Conservation (phyloP, 805 yeast genomes). For the Suhomyces sp. region DNA sequence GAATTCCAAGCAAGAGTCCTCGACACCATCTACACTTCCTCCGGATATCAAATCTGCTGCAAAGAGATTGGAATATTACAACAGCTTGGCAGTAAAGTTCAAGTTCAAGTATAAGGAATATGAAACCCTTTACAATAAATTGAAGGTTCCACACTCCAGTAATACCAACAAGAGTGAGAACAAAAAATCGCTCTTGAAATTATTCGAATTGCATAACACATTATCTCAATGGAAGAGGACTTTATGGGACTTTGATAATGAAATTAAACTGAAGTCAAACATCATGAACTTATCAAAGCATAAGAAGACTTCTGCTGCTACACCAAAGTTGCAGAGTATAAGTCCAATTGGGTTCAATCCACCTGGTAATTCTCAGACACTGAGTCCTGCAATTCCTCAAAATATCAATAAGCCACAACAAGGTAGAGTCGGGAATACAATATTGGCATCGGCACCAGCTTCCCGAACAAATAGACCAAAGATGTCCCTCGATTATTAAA, state of each 20-base stretch:
- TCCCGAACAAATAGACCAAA: conserved; percentile 3
- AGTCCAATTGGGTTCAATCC: not conserved
- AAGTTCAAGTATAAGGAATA: conserved; percentile 50
- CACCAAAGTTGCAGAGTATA: not conserved
- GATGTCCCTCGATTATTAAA: conserved; percentile 8
- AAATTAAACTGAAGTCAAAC: conserved; percentile 28
- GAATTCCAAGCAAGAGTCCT: not conserved
- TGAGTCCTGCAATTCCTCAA: conserved; percentile 5
- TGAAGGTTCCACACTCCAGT: conserved; percentile 13
- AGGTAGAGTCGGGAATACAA: not conserved
- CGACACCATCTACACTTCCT: conserved; percentile 2
- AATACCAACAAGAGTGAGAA: conserved; percentile 17
- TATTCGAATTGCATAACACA: conserved; percentile 51
- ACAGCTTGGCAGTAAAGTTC: conserved; percentile 48
- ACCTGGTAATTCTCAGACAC: not conserved
- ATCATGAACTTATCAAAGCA: conserved; percentile 41
- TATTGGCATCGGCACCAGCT: not conserved
- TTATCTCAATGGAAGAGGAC: conserved; percentile 55
- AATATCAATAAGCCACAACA: not conserved
- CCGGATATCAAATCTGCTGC: conserved; percentile 12
- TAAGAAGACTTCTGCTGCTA: conserved; percentile 22
- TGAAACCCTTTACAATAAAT: conserved; percentile 39
- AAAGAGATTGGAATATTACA: conserved; percentile 35
- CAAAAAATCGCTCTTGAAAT: conserved; percentile 31
- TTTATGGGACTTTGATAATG: conserved; percentile 49